Evolutionary conservation across 345 rosid species (phyloP).

Genomic region (Rhodamnia argentea): DNA sequence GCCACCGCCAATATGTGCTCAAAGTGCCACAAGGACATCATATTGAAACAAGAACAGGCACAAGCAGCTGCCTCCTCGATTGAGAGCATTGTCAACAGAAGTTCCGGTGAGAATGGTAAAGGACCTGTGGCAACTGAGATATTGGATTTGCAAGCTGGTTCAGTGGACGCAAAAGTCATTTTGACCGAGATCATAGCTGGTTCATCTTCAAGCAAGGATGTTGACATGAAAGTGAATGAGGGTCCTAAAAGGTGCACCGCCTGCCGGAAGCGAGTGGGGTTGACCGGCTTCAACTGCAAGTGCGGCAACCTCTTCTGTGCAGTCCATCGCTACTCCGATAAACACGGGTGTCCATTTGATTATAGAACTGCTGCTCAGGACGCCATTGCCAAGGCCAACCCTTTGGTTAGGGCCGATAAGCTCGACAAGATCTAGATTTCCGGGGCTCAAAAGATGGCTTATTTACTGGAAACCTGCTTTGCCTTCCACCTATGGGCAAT

Average conservation of each 20-base stretch:
- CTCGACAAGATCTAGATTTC: constrained; percentile 43
- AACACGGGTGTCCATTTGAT: constrained; percentile 57
- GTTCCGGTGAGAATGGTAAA: constrained; percentile 7
- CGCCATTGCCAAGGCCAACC: constrained; percentile 57
- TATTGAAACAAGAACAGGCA: constrained; percentile 36
- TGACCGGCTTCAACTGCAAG: constrained; percentile 55
- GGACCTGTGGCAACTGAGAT: constrained; percentile 6
- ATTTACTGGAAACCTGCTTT: background rate
- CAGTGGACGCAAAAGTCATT: constrained; percentile 9
- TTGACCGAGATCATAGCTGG: constrained; percentile 1
- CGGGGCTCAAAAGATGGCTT: constrained; percentile 2
- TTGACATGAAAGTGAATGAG: constrained; percentile 19
- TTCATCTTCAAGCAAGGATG: constrained; percentile 1
- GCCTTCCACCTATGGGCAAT: background rate
- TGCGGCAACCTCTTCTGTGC: constrained; percentile 63
- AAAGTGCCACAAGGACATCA: constrained; percentile 43
- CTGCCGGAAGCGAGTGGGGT: constrained; percentile 53
- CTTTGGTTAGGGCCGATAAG: constrained; percentile 48
- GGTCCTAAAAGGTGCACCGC: constrained; percentile 43
- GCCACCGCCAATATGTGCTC: constrained; percentile 56
- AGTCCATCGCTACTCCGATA: constrained; percentile 60
- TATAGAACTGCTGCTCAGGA: constrained; percentile 41
- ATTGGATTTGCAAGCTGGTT: constrained; percentile 9
- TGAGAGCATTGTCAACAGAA: constrained; percentile 30
- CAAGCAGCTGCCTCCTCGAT: constrained; percentile 31